Base-by-base conservation (phyloP, 1,139 yeast genomes). In the Candida freyschussii region DNA sequence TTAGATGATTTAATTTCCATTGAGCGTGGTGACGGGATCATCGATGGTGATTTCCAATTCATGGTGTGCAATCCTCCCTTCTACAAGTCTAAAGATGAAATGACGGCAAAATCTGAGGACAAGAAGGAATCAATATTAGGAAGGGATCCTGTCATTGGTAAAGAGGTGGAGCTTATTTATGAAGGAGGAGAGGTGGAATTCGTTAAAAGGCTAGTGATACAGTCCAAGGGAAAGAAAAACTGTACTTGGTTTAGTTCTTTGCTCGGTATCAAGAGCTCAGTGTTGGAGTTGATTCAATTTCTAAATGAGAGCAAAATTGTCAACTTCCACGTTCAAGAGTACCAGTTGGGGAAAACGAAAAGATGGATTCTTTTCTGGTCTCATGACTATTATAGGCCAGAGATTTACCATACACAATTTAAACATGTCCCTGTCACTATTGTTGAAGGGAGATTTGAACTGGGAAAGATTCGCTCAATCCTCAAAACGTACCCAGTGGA, bases 51-150 rank as follows among this genome's bases (percentile, higher is more conserved):
- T 3, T 36, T 41, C 21, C 45, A 44, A n/a, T 60, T 65, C 32
- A 51, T 59, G 7, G 52, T 67, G 43, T 66, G 72, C 40, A 68
- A 68, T 36, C 74, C 74, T 10, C 74, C 74, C 1, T 68, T 68
- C 36, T 68, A 65, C 40, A 39, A 44, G 3, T 53, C 62, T 2
- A 14, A 20, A 1, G 50, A 47, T 1, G 72, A 66, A 24, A 37
- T 66, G 38, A 16, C 24, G 7, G 9, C 13, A 9, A 33, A 32
- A 6, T 4, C 12, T 3, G 16, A 19, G 1, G 7, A 16, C 3
- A 50, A 47, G 30, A 37, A 37, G 11, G 14, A 16, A 2, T n/a
- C n/a, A n/a, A 27, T 40, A n/a, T 34, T 51, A 12, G 36, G 40
- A 10, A 33, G 47, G 13, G 44, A 44, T 2, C 2, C 19, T 4